Percentiles rank a stretch among this genome's conserved stretches.
Evolutionary conservation across 31 red algal genomes (phyloP).

Genomic region (Pterothamnion heteromorphum): DNA sequence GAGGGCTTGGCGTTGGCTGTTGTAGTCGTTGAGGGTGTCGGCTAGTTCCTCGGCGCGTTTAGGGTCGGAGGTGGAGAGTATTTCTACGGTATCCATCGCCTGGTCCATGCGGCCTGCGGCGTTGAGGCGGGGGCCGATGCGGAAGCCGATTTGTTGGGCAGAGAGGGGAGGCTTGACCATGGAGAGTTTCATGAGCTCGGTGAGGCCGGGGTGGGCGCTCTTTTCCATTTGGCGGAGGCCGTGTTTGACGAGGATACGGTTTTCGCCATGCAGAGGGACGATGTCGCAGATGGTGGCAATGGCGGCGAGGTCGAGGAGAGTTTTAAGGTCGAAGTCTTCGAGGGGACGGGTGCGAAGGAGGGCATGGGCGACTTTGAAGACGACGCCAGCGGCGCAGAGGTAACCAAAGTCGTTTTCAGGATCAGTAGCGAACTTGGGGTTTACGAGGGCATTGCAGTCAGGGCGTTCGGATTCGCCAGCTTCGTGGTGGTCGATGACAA

Average conservation of each 20-base stretch:
- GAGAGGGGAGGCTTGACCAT: neutral
- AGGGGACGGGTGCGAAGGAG: neutral
- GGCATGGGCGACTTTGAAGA: neutral
- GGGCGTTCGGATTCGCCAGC: neutral
- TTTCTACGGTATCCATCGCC: neutral
- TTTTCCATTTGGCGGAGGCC: neutral
- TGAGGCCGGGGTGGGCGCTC: neutral
- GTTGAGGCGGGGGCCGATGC: conserved; percentile 9
- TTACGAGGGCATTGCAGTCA: neutral
- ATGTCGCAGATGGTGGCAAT: neutral
- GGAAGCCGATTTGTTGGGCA: neutral
- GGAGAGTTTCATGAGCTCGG: neutral
- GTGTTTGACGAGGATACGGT: neutral
- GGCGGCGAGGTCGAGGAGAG: neutral
- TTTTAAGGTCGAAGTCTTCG: neutral
- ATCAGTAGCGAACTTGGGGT: neutral
- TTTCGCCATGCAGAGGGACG: neutral
- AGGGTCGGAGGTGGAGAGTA: neutral
- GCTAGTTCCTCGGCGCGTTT: neutral
- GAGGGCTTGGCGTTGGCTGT: neutral
- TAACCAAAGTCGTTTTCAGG: neutral
- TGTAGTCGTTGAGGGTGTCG: neutral
- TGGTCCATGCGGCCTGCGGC: conserved; percentile 19
- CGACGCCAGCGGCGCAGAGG: neutral
- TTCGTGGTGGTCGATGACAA: conserved; percentile 27